Evolutionary conservation across 106 monocot species (phyloP).

Genomic region (Phalaenopsis aphrodite): DNA sequence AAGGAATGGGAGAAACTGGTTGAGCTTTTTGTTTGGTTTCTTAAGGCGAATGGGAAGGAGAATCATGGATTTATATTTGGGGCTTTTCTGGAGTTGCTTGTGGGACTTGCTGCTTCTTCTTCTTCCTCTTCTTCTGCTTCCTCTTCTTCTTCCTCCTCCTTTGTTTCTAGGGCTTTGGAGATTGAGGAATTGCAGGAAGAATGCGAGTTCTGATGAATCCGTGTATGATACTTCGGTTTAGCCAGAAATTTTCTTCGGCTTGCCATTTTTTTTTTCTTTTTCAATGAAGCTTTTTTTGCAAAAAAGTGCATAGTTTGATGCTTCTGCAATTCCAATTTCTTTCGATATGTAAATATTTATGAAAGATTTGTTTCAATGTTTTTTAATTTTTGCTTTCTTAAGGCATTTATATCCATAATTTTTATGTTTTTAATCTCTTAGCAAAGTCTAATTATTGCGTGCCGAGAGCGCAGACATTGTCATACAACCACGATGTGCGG

Average conservation of each 20-base stretch:
- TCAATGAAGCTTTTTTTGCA: too few species aligned
- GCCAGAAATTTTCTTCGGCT: not conserved
- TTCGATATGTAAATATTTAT: too few species aligned
- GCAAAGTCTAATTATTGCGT: too few species aligned
- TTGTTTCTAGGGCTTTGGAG: not conserved
- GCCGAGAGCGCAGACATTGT: too few species aligned
- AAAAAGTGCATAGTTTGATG: too few species aligned
- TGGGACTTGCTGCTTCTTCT: conserved; percentile 15
- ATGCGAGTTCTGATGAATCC: not conserved
- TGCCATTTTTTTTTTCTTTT: not conserved
- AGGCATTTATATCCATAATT: too few species aligned
- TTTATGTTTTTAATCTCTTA: too few species aligned
- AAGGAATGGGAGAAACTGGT: conserved; percentile 34
- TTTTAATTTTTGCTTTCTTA: too few species aligned
- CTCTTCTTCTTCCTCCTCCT: conserved; percentile 1
- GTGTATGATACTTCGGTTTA: not conserved
- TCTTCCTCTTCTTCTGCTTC: not conserved
- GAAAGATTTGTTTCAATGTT: too few species aligned
- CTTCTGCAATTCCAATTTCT: too few species aligned
- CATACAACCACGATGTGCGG: too few species aligned
- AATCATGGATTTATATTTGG: conserved; percentile 34
- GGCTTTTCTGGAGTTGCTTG: conserved; percentile 45
- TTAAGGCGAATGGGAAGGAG: conserved; percentile 33
- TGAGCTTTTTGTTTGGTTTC: conserved; percentile 41
- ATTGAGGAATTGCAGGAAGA: not conserved